A percentile compares a stretch with the other conserved stretches of the same genome.
phyloP scores from a whole-genome alignment of 1,284 basidiomycete species.

The Pseudozyma sp. region DNA sequence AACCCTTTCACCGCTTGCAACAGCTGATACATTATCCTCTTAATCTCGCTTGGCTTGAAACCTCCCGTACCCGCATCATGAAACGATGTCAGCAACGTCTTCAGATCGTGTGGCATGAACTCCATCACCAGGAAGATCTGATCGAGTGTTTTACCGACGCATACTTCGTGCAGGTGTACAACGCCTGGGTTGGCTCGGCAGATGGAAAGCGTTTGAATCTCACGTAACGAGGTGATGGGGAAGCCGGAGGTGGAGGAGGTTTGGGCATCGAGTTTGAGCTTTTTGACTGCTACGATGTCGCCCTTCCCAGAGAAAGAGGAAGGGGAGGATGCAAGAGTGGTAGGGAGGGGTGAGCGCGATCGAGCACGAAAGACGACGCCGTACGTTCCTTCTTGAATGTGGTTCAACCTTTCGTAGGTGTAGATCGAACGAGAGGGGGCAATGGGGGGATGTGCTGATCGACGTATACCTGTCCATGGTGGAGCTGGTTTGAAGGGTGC shows the following conservation, averaged over 20 bases:
- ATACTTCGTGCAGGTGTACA: constrained; percentile 92
- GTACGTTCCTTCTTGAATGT: constrained; percentile 99
- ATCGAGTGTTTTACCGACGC: constrained; percentile 98
- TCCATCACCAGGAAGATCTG: constrained; percentile 99
- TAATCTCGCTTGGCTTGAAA: constrained; percentile 96
- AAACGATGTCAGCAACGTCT: constrained; percentile 81
- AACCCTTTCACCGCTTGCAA: constrained; percentile 92
- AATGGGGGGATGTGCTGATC: constrained; percentile 54
- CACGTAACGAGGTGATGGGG: constrained; percentile 94
- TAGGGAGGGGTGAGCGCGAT: constrained; percentile 13
- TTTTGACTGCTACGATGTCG: constrained; percentile 85
- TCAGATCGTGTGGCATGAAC: constrained; percentile 99
- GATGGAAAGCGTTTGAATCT: constrained; percentile 91
- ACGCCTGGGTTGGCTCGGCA: constrained; percentile 83
- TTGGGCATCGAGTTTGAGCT: constrained; percentile 91
- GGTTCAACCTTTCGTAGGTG: constrained; percentile 76
- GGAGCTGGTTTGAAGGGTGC: background rate
- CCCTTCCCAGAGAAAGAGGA: background rate
- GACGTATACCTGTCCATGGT: constrained; percentile 17
- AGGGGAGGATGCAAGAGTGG: background rate
- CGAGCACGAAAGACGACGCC: constrained; percentile 95
- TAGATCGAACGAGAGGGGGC: constrained; percentile 56
- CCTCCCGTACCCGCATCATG: constrained; percentile 83
- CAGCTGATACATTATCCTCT: constrained; percentile 92
- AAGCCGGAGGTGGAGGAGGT: constrained; percentile 88